These are phyloP conservation scores for Ustilago esculenta DNA, from an alignment of 1,284 basidiomycete genomes.

Conservation along the genomic window DNA sequence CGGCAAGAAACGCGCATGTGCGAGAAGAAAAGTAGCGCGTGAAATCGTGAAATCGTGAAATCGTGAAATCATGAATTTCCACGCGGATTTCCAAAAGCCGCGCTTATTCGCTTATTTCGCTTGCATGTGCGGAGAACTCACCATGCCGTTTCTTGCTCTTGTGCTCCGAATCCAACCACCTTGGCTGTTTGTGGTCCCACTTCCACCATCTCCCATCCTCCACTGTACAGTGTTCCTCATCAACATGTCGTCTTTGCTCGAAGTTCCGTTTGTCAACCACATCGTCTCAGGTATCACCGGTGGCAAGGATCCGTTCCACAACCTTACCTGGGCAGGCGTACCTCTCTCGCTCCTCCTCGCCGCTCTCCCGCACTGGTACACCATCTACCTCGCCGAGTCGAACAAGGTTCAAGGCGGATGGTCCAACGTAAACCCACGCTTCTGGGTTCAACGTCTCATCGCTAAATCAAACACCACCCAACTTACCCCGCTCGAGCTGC, in stretches of 20 bases:
- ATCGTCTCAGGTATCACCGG: conserved; percentile 13
- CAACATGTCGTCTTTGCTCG: conserved; percentile 12
- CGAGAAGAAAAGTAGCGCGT: not conserved
- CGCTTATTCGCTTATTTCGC: no score
- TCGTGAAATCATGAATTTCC: no score
- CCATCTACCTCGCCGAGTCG: conserved; percentile 49
- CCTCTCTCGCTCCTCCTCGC: conserved; percentile 36
- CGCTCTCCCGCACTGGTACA: conserved; percentile 56
- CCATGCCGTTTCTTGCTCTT: no score
- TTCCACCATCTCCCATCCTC: not conserved
- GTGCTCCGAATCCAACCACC: no score
- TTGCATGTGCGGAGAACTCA: no score
- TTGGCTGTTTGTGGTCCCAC: no score
- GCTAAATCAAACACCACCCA: conserved; percentile 34
- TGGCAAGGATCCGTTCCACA: conserved; percentile 27
- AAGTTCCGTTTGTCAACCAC: conserved; percentile 2
- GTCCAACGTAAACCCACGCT: conserved; percentile 57
- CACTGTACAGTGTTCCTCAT: no score
- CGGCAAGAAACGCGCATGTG: no score
- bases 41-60: no score
- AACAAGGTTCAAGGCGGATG: conserved; percentile 57
- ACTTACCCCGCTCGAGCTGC: conserved; percentile 38
- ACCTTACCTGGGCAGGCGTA: conserved; percentile 34
- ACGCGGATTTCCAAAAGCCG: no score
- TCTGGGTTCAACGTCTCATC: conserved; percentile 42